These are phyloP conservation scores for Colletotrichum sansevieriae DNA, from an alignment of 2,329 filamentous ascomycete genomes.

Conservation along the genomic window DNA sequence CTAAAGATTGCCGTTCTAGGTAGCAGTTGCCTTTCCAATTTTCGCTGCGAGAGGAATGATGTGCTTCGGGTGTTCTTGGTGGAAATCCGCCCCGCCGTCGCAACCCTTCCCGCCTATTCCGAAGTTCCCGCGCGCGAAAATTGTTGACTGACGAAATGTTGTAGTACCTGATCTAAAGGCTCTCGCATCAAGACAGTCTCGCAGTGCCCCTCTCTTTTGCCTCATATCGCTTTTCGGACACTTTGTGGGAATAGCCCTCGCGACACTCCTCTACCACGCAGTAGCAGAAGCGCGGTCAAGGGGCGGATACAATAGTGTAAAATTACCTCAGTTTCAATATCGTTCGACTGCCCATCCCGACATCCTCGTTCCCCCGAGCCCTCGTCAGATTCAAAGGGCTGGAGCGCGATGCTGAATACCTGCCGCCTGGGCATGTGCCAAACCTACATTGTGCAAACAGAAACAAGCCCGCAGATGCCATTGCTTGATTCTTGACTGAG, in stretches of 20 bases:
- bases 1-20: not conserved
- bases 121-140: slow-evolving; percentile 38
- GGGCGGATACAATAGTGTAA: not conserved
- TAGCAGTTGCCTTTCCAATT: slow-evolving; percentile 20
- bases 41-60: slow-evolving; percentile 18
- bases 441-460: not conserved
- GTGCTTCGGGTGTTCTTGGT: slow-evolving; percentile 18
- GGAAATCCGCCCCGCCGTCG: slow-evolving; percentile 9
- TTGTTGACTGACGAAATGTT: slow-evolving; percentile 9
- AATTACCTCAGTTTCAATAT: slow-evolving; percentile 6
- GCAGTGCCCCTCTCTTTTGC: slow-evolving; percentile 20
- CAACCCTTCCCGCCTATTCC: slow-evolving; percentile 31
- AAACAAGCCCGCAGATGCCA: slow-evolving; percentile 16
- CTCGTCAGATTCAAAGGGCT: slow-evolving; percentile 13
- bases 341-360: slow-evolving; percentile 20
- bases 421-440: not conserved
- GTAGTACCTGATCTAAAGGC: not conserved
- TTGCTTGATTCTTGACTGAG: slow-evolving; percentile 30
- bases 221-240: slow-evolving; percentile 30
- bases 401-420: not conserved
- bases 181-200: not conserved
- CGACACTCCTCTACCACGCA: slow-evolving; percentile 29
- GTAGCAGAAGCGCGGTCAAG: slow-evolving; percentile 13
- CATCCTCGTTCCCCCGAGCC: slow-evolving; percentile 16
- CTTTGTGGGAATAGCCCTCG: slow-evolving; percentile 18